Evolutionary conservation across 1,139 yeast genomes (phyloP), one percentile per base, ranked within the genome.

Genomic region (Candida glucosophila): DNA sequence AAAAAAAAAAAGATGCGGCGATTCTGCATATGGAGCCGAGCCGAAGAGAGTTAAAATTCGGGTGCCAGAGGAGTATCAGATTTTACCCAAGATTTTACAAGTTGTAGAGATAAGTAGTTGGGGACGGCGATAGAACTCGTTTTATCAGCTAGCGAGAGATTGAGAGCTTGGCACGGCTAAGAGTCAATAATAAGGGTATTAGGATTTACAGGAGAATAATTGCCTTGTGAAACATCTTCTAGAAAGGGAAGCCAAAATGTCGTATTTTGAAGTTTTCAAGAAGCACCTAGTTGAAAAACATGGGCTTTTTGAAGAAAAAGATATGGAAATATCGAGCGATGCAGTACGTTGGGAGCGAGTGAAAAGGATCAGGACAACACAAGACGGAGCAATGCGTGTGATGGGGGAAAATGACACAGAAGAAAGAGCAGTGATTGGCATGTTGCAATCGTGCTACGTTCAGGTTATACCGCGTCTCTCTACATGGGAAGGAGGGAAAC

Each of bases 391-490:
- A 55, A 28, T 34, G 62, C 19, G 53, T 44, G 31, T 56, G 60
- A 14, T 40, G 52, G 6, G 66, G 57, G 35, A 63, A 56, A 15
- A 41, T 39, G 20, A 58, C 52, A 21, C 45, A 49, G 13, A 20
- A 31, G 55, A 51, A 29, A 52, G 53, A 32, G 36, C 58, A n/a
- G 43, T 63, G 9, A 39, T 62, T 17, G 57, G 48, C 26, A 51
- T 51, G 18, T 45, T 64, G 23, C 71, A 63, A 41, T 54, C 67
- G 14, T 63, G 70, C 39, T 52, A 44, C 25, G 55, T 63, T 9
- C 69, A 60, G 31, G 44, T 64, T 15, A 50, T 44, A 22, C 58
- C 68, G 6, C 46, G 41, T 21, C 30, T 52, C 25, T 19, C 27
- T 8, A 19, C 8, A 7, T n/a, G 8, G 12, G 13, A 19, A 19